Evolutionary conservation across 192 early-diverging fungal species (phyloP), one percentile per base, ranked within the genome.

Genomic region (Powellomyces hirtus): DNA sequence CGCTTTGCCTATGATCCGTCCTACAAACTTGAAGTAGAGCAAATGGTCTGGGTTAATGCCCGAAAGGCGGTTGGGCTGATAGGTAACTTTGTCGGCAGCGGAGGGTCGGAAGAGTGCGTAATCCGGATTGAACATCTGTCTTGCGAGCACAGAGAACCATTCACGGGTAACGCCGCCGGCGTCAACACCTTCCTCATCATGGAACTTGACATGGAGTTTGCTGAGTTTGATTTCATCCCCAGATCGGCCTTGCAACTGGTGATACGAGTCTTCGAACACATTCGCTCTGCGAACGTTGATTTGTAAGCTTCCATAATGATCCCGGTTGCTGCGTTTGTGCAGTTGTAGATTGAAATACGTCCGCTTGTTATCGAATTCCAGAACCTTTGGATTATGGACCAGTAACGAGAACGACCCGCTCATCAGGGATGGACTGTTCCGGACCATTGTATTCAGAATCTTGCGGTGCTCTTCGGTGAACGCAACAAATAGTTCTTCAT

Each of bases 291-390:
- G 90, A 42, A 98, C 94, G 73, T 93, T 94, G 68, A 98, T 83
- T 56, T 91, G 89, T 53, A 98, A 74, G 3, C 86, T 75, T 7
- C 88, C 83, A 69, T 88, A 90, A 69, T 87, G 81, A 24, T 88
- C 81, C 18, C 89, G 79, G 14, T 62, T 73, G 51, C 78, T 79
- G 45, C 92, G 88, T 75, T 96, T 94, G 75, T 95, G 95, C 52
- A 98, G 81, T 60, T 95, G 93, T 74, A 95, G 94, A 61, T 85
- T 89, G 74, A 98, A 98, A 82, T 96, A 99, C 66, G 95, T 94
- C 24, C 95, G 86, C 81, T 99, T 99, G 84, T 97, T 99, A 82
- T 99, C 97, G 79, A 99, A 99, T 67, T 99, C 95, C 42, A 99
- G 81, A 66, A 97, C 92, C 70, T 95, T 97, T 51, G 95, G 94